These are phyloP conservation scores for Lunasporangiospora selenospora DNA, from an alignment of 192 early-diverging fungal genomes.

Conservation along the genomic window DNA sequence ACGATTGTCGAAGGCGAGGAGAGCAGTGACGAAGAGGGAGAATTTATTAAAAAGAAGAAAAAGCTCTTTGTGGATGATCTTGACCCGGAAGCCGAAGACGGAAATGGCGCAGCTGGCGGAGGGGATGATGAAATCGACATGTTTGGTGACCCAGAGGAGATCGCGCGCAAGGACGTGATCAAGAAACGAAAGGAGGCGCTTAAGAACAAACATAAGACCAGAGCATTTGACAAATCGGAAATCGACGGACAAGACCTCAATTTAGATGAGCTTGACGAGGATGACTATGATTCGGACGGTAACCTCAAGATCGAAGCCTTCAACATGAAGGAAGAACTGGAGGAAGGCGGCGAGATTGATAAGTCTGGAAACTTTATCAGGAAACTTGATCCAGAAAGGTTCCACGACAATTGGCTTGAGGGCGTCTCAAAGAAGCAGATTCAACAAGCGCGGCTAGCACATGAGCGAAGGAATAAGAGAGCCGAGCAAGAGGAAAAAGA, in stretches of 20 bases:
- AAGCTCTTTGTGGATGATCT: conserved; percentile 25
- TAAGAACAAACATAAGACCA: conserved; percentile 16
- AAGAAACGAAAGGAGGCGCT: conserved; percentile 31
- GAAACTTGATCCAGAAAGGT: conserved; percentile 69
- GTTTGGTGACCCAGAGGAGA: conserved; percentile 57
- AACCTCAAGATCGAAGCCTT: conserved; percentile 74
- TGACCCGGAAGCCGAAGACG: conserved; percentile 42
- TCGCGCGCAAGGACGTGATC: background rate
- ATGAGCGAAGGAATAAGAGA: conserved; percentile 50
- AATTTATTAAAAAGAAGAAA: conserved; percentile 29
- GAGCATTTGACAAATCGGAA: conserved; percentile 34
- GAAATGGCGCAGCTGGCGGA: conserved; percentile 9
- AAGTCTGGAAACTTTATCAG: conserved; percentile 74
- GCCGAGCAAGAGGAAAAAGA: conserved; percentile 56
- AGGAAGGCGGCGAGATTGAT: conserved; percentile 74
- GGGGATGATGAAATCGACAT: conserved; percentile 62
- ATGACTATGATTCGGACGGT: conserved; percentile 63
- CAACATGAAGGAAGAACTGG: conserved; percentile 78
- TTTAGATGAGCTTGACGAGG: conserved; percentile 51
- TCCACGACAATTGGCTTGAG: conserved; percentile 78
- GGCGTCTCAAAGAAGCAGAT: conserved; percentile 68
- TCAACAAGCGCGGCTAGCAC: conserved; percentile 57
- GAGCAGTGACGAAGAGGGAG: conserved; percentile 46
- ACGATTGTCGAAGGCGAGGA: conserved; percentile 53
- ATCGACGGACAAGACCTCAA: conserved; percentile 63